Percentiles rank a stretch among this genome's conserved stretches.
Conservation (phyloP, 2,329 filamentous ascomycete species). For the Zalaria obscura region DNA sequence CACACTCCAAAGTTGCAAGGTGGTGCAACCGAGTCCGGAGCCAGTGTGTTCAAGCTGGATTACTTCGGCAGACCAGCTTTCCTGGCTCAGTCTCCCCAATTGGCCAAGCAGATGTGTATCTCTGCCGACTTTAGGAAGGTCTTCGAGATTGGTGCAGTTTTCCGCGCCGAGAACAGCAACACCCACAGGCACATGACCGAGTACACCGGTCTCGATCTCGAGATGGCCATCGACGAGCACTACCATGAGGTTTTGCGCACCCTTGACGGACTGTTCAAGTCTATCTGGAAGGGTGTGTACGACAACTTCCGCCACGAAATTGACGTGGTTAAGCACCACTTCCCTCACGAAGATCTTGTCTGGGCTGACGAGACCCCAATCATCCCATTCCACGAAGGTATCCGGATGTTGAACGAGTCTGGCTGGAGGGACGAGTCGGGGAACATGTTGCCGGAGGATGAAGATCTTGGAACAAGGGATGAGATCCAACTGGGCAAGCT, state of each 20-base stretch:
- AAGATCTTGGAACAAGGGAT: conserved; percentile 73
- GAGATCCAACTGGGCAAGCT: conserved; percentile 76
- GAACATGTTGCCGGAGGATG: conserved; percentile 51
- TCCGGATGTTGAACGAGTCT: conserved; percentile 66
- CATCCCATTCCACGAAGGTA: conserved; percentile 64
- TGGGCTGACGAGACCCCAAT: conserved; percentile 78
- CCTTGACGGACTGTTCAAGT: conserved; percentile 69
- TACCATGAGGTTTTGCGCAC: conserved; percentile 76
- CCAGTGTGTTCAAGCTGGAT: conserved; percentile 81
- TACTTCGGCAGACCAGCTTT: conserved; percentile 84
- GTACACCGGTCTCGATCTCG: conserved; percentile 82
- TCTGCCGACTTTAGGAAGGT: conserved; percentile 80
- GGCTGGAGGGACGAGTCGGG: conserved; percentile 68
- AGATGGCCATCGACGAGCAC: conserved; percentile 81
- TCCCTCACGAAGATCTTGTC: conserved; percentile 73
- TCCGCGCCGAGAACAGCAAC: conserved; percentile 90
- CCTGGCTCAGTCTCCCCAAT: conserved; percentile 78
- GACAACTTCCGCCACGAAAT: conserved; percentile 56
- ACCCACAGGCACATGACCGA: conserved; percentile 90
- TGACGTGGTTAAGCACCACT: conserved; percentile 66
- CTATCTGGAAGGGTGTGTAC: conserved; percentile 61
- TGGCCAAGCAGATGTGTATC: conserved; percentile 87
- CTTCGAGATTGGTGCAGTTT: conserved; percentile 81
- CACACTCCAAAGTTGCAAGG: conserved; percentile 88
- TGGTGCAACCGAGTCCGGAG: conserved; percentile 78